Percentiles rank a stretch among this genome's conserved stretches.
Conservation (phyloP, 352 stramenopile genomes). For the Blastocystis sp. region DNA sequence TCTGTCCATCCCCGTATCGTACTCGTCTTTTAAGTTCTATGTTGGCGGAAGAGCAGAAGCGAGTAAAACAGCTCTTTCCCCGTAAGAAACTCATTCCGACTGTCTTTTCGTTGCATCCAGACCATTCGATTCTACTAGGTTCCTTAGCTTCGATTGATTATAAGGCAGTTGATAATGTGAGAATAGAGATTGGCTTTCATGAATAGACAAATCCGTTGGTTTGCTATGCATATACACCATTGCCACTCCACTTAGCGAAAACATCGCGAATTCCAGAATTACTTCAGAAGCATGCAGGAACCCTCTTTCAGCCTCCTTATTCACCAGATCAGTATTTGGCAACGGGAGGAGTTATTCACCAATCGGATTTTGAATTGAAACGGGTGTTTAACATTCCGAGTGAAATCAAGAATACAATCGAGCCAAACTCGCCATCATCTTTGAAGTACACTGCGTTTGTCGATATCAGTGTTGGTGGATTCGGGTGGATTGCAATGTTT, state of each 20-base stretch:
- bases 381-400: background rate
- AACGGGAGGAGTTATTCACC: constrained; percentile 3
- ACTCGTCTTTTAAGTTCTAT: background rate
- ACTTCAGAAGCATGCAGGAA: background rate
- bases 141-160: background rate
- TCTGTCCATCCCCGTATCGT: constrained; percentile 23
- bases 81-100: constrained; percentile 4
- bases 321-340: background rate
- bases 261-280: background rate
- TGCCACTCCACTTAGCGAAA: constrained; percentile 6
- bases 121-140: background rate
- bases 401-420: background rate
- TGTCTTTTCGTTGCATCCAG: constrained; percentile 10
- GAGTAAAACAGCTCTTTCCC: background rate
- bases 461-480: constrained; percentile 12
- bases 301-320: background rate
- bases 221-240: background rate
- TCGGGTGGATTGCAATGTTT: constrained; percentile 19
- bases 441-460: constrained; percentile 46
- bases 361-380: constrained; percentile 5
- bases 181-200: background rate
- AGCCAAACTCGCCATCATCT: background rate
- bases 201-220: constrained; percentile 24
- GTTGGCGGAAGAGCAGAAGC: background rate
- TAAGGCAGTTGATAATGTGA: background rate